These are phyloP conservation scores for Gautieria morchelliformis DNA, from an alignment of 768 basidiomycete species.

Conservation along the genomic window DNA sequence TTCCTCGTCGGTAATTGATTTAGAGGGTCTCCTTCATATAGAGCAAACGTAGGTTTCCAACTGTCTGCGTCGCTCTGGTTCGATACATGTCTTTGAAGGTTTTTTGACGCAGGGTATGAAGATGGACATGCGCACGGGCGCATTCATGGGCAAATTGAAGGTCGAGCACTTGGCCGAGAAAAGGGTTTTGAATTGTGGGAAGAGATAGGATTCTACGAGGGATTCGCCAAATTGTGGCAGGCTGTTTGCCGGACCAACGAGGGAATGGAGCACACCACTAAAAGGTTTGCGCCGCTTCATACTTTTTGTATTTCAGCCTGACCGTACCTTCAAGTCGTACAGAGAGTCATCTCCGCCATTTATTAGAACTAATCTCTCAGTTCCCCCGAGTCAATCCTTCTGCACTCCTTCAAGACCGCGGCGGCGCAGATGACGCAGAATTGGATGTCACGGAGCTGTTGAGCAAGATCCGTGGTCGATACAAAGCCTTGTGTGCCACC, in stretches of 20 bases:
- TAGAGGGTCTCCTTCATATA: constrained; percentile 12
- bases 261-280: background rate
- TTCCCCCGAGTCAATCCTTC: constrained; percentile 78
- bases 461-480: constrained; percentile 77
- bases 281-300: background rate
- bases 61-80: background rate
- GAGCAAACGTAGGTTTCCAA: constrained; percentile 13
- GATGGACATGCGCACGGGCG: constrained; percentile 80
- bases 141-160: constrained; percentile 86
- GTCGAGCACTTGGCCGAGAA: constrained; percentile 76
- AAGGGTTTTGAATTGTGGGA: constrained; percentile 97
- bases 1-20: background rate
- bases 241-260: background rate
- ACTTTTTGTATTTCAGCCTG: background rate
- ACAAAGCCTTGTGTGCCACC: constrained; percentile 76
- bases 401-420: constrained; percentile 13
- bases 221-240: constrained; percentile 41
- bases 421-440: constrained; percentile 21
- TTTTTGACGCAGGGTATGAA: constrained; percentile 69
- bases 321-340: constrained; percentile 36
- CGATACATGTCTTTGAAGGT: constrained; percentile 37
- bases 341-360: constrained; percentile 51
- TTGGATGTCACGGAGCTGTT: constrained; percentile 71
- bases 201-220: constrained; percentile 90
- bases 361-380: constrained; percentile 59